These are phyloP conservation scores for Populus deltoides DNA, from an alignment of 345 rosid species.

Conservation along the genomic window DNA sequence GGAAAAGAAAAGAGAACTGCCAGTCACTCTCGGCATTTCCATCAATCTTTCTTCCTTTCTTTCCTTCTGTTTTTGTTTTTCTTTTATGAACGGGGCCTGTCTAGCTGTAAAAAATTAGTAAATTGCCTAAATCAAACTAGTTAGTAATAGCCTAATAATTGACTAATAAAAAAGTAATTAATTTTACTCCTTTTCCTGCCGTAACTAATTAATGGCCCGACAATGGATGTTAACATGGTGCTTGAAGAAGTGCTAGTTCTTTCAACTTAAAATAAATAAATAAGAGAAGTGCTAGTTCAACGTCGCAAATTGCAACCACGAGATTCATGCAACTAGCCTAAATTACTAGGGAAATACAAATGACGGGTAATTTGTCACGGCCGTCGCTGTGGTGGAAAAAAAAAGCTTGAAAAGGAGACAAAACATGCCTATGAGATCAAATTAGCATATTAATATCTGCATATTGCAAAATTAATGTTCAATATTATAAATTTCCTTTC, in stretches of 20 bases:
- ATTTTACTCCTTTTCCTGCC: too few relatives aligned
- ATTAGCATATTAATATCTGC: neutral
- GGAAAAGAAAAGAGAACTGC: neutral
- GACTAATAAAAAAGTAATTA: too few relatives aligned
- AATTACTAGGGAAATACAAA: neutral
- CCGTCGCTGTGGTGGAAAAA: slow-evolving; percentile 9
- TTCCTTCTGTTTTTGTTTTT: too few relatives aligned
- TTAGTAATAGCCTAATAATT: too few relatives aligned
- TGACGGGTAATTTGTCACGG: slow-evolving; percentile 19
- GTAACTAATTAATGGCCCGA: neutral
- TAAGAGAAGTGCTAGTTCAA: neutral
- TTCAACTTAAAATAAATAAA: too few relatives aligned
- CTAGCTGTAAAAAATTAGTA: too few relatives aligned
- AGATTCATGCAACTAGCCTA: neutral
- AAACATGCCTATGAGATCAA: slow-evolving; percentile 6
- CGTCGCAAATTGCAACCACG: neutral
- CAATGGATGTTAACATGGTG: neutral
- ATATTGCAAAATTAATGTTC: neutral
- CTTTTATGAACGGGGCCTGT: neutral
- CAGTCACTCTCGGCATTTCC: neutral
- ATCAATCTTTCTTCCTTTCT: neutral
- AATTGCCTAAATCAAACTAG: too few relatives aligned
- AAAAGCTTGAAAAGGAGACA: slow-evolving; percentile 11
- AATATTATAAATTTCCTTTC: neutral
- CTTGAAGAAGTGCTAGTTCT: neutral